These are phyloP conservation scores for Volvox africanus DNA, from an alignment of 139 green algal species.

Conservation along the genomic window DNA sequence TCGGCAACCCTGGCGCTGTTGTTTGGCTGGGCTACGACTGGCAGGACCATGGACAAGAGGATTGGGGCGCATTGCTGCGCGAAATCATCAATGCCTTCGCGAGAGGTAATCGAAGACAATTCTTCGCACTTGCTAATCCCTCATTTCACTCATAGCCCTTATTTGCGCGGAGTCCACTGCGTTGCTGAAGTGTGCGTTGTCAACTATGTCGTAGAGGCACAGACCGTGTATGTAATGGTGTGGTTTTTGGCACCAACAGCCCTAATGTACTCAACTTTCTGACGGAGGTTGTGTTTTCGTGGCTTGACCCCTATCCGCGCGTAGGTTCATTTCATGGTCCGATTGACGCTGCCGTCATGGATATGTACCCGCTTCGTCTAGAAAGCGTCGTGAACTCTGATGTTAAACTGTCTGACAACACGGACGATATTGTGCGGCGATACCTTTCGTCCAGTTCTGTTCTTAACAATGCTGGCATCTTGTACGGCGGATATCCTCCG, in stretches of 20 bases:
- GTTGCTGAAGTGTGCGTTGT: no score
- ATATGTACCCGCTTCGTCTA: neutral
- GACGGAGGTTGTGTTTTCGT: no score
- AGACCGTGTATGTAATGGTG: no score
- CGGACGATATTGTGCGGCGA: neutral
- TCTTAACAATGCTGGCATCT: neutral
- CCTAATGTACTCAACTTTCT: no score
- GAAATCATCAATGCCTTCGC: neutral
- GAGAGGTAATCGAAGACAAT: neutral
- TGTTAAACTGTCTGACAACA: neutral
- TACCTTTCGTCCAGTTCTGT: neutral
- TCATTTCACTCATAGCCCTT: no score
- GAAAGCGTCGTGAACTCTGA: neutral
- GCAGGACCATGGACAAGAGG: neutral
- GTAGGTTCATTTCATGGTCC: neutral
- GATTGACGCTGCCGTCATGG: neutral
- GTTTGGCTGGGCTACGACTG: conserved; percentile 19
- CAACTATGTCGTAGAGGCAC: no score
- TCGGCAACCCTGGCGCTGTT: neutral
- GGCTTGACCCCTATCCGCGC: neutral
- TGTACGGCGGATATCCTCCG: no score
- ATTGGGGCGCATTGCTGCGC: neutral
- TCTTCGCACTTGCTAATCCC: no score
- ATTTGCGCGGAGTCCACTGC: no score
- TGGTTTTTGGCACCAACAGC: no score